These are phyloP conservation scores for Oenanthe javanica DNA, from an alignment of 140 eudicot genomes.

Conservation along the genomic window DNA sequence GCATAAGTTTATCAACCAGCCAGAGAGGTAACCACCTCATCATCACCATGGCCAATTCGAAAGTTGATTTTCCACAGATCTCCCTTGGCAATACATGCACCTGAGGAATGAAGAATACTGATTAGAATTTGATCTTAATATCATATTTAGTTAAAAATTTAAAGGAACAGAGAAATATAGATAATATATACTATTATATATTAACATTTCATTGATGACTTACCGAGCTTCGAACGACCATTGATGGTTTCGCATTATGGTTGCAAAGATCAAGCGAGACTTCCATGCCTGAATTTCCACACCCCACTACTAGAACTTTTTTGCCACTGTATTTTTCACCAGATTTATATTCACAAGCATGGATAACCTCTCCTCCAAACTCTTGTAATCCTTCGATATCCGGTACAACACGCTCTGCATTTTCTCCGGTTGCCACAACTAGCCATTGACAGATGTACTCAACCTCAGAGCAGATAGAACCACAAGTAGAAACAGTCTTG, in stretches of 20 bases:
- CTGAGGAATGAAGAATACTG: constrained; percentile 26
- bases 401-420: constrained; percentile 60
- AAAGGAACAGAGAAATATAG: neutral
- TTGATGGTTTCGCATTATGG: constrained; percentile 67
- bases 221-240: constrained; percentile 91
- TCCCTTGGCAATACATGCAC: constrained; percentile 88
- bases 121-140: constrained; percentile 9
- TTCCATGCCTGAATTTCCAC: constrained; percentile 98
- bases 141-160: neutral
- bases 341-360: constrained; percentile 73
- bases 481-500: constrained; percentile 31
- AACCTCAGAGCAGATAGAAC: constrained; percentile 34
- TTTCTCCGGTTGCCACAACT: constrained; percentile 87
- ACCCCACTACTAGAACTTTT: constrained; percentile 84
- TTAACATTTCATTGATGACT: constrained; percentile 21
- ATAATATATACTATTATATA: neutral
- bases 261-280: constrained; percentile 84
- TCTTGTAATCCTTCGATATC: constrained; percentile 59
- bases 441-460: constrained; percentile 84
- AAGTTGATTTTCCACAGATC: constrained; percentile 67
- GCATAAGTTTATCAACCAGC: constrained; percentile 61
- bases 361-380: constrained; percentile 71
- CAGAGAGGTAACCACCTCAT: constrained; percentile 82
- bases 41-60: constrained; percentile 49
- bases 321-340: constrained; percentile 59